phyloP scores from a whole-genome alignment of 2,329 filamentous ascomycete genomes.

The Stemphylium beticola region DNA sequence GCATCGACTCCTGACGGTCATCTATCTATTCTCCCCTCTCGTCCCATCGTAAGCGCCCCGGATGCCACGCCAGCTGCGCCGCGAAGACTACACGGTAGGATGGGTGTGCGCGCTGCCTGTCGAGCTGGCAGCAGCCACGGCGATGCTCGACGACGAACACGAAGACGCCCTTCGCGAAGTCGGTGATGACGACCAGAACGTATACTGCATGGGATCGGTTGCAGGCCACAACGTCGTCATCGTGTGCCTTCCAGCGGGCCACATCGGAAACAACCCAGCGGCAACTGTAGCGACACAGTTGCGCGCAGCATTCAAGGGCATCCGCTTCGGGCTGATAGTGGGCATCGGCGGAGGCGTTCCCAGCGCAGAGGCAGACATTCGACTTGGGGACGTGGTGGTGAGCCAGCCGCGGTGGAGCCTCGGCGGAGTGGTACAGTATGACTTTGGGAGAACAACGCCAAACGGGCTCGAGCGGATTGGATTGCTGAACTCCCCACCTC shows the following conservation, averaged over 20 bases:
- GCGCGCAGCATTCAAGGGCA: no score
- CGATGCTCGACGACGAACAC: conserved; percentile 23
- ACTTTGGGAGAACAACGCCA: conserved; percentile 20
- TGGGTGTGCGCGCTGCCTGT: no score
- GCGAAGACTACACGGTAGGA: no score
- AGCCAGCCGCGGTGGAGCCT: conserved; percentile 12
- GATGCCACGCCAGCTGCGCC: no score
- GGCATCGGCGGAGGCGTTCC: no score
- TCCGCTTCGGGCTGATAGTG: no score
- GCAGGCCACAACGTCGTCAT: no score
- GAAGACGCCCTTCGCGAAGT: conserved; percentile 24
- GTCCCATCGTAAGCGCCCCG: background rate
- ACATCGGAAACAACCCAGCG: no score
- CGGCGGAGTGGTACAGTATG: conserved; percentile 31
- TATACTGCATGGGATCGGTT: conserved; percentile 31
- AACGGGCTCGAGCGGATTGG: conserved; percentile 19
- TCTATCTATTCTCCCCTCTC: background rate
- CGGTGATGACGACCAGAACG: conserved; percentile 32
- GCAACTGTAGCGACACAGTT: no score
- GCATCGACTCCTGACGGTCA: background rate
- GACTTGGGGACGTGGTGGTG: no score
- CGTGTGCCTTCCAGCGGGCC: no score
- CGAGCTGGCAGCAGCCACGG: conserved; percentile 17
- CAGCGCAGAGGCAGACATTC: no score
- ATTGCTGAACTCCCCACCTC: conserved; percentile 10